Evolutionary conservation across 805 yeast species (phyloP).

Genomic region (Cyberlindnera nakhonratchasimensis): DNA sequence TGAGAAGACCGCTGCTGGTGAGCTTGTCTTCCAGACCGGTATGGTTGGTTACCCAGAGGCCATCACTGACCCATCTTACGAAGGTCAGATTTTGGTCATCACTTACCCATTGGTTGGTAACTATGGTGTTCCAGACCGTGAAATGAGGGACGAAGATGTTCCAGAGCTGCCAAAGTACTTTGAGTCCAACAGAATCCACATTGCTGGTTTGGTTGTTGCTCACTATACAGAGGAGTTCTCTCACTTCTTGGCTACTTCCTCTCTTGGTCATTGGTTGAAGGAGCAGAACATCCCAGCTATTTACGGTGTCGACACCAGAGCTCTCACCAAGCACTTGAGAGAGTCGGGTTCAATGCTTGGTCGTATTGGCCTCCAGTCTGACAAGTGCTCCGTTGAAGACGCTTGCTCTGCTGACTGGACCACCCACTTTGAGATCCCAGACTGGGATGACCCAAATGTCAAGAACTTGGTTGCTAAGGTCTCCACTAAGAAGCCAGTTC

Average conservation of each 20-base stretch:
- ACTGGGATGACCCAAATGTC: conserved; percentile 91
- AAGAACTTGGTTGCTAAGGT: conserved; percentile 91
- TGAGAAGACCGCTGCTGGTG: conserved; percentile 85
- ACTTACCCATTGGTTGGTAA: conserved; percentile 97
- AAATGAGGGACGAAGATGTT: conserved; percentile 67
- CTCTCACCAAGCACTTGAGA: conserved; percentile 89
- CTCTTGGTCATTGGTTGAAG: conserved; percentile 91
- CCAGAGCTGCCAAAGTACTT: conserved; percentile 84
- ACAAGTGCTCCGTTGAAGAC: conserved; percentile 30
- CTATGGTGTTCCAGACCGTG: conserved; percentile 97
- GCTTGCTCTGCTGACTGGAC: conserved; percentile 50
- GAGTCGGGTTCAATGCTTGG: conserved; percentile 91
- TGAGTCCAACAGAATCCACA: conserved; percentile 88
- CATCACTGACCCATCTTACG: conserved; percentile 96
- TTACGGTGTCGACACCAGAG: conserved; percentile 96
- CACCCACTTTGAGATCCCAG: conserved; percentile 65
- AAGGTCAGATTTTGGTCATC: conserved; percentile 94
- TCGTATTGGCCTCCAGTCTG: conserved; percentile 67
- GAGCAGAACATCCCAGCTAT: conserved; percentile 91
- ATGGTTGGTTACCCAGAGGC: conserved; percentile 99
- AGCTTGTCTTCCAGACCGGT: conserved; percentile 98
- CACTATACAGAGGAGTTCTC: conserved; percentile 96
- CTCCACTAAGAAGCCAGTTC: conserved; percentile 69
- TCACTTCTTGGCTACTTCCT: conserved; percentile 88
- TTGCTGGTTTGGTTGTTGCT: conserved; percentile 95